Evolutionary conservation across 2,329 filamentous ascomycete species (phyloP).

Genomic region (Sclerotinia nivalis): DNA sequence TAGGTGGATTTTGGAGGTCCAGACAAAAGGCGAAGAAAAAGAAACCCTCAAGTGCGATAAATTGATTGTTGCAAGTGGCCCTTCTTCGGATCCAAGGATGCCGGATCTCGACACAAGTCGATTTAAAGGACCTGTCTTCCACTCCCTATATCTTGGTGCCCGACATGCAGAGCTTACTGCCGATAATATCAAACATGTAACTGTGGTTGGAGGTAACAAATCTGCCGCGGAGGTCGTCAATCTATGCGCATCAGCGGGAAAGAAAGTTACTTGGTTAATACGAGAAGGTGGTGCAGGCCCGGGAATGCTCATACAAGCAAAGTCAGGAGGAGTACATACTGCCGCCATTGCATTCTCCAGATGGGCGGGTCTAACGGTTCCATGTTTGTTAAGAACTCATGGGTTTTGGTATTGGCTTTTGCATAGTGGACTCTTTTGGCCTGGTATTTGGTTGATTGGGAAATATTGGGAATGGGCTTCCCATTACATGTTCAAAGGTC

Average conservation of each 20-base stretch:
- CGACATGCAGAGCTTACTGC: conserved; percentile 20
- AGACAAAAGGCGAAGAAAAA: conserved; percentile 5
- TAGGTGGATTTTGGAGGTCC: conserved; percentile 23
- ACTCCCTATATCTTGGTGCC: conserved; percentile 25
- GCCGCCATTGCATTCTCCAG: conserved; percentile 22
- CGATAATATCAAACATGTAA: conserved; percentile 24
- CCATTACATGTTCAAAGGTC: conserved; percentile 20
- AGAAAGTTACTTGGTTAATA: conserved; percentile 31
- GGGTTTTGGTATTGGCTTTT: conserved; percentile 28
- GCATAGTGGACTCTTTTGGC: conserved; percentile 25
- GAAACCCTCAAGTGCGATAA: conserved; percentile 7
- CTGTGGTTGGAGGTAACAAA: conserved; percentile 31
- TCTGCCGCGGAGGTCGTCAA: conserved; percentile 28
- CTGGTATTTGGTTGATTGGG: conserved; percentile 18
- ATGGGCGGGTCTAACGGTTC: conserved; percentile 15
- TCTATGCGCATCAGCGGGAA: conserved; percentile 24
- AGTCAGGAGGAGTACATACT: conserved; percentile 19
- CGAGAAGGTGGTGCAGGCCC: conserved; percentile 27
- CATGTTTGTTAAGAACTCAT: conserved; percentile 18
- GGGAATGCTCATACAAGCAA: conserved; percentile 23
- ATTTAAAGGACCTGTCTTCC: conserved; percentile 25
- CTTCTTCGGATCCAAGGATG: conserved; percentile 24
- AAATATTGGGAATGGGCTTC: conserved; percentile 23
- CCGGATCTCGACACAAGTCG: conserved; percentile 23
- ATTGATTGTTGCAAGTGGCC: conserved; percentile 29